Evolutionary conservation across 257 asterid species (phyloP).

Genomic region (Solanum sitiens): DNA sequence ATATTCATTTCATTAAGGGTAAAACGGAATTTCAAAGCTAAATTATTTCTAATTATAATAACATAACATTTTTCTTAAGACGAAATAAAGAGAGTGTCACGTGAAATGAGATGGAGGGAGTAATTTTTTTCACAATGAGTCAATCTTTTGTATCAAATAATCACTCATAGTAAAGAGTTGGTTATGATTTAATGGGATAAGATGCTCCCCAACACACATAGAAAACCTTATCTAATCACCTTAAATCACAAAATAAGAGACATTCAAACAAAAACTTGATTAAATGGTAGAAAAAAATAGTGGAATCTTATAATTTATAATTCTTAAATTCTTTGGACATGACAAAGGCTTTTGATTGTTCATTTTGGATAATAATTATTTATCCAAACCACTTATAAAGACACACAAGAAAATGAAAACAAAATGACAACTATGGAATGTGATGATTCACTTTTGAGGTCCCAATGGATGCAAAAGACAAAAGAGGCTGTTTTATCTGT

Average conservation of each 20-base stretch:
- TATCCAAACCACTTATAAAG: neutral
- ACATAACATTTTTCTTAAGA: too few species aligned
- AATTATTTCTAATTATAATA: too few species aligned
- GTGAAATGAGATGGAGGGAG: rapidly evolving
- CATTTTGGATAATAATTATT: neutral
- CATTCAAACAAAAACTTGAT: too few species aligned
- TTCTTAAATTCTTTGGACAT: neutral
- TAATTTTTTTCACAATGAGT: neutral
- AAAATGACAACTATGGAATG: neutral
- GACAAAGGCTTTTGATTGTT: neutral
- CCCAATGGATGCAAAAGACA: neutral
- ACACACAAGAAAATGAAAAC: neutral
- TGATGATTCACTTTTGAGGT: neutral
- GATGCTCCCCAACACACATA: neutral
- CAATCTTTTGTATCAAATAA: neutral
- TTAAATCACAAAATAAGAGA: neutral
- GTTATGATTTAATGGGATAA: neutral
- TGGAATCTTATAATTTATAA: neutral
- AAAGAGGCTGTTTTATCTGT: neutral
- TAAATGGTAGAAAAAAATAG: neutral
- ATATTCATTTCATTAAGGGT: neutral
- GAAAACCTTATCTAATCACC: neutral
- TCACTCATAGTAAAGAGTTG: neutral
- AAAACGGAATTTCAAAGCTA: too few species aligned
- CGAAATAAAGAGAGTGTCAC: neutral